A percentile compares a stretch with the other conserved stretches of the same genome.
Evolutionary conservation across 2,329 filamentous ascomycete genomes (phyloP).

Genomic region (Fusarium aywerte): DNA sequence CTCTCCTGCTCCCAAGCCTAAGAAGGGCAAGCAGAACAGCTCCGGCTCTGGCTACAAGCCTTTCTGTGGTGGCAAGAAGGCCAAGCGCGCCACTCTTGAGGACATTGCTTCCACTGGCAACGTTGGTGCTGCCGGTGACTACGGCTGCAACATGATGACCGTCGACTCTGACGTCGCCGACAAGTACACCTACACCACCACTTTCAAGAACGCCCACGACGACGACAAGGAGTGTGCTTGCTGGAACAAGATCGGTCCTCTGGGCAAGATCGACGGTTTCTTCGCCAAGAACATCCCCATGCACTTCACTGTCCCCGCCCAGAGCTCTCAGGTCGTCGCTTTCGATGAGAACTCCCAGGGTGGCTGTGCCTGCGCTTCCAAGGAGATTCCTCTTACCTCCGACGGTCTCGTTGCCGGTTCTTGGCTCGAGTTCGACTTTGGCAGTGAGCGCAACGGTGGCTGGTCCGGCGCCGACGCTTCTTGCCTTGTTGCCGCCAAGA

Average conservation of each 20-base stretch:
- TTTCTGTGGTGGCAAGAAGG: conserved; percentile 52
- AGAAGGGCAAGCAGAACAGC: conserved; percentile 22
- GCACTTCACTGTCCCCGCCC: conserved; percentile 55
- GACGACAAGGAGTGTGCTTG: conserved; percentile 54
- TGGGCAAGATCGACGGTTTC: conserved; percentile 60
- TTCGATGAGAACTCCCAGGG: conserved; percentile 61
- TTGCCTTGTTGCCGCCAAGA: conserved; percentile 55
- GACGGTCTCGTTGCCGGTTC: conserved; percentile 57
- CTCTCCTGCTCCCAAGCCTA: background rate
- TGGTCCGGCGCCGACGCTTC: conserved; percentile 65
- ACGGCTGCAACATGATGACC: conserved; percentile 65
- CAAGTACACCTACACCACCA: conserved; percentile 58
- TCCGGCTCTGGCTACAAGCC: conserved; percentile 41
- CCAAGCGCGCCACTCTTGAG: conserved; percentile 59
- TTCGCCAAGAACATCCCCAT: conserved; percentile 56
- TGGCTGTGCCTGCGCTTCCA: conserved; percentile 57
- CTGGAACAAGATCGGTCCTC: conserved; percentile 65
- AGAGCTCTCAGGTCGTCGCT: conserved; percentile 55
- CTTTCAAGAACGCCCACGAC: conserved; percentile 54
- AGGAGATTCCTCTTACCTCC: conserved; percentile 50
- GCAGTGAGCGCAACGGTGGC: conserved; percentile 56
- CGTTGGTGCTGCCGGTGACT: conserved; percentile 54
- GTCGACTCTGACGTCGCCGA: conserved; percentile 51
- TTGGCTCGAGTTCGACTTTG: conserved; percentile 64
- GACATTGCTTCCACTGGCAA: conserved; percentile 63